Evolutionary conservation across 108 stramenopile species (phyloP).

Genomic region (Fragilariopsis cylindrus): DNA sequence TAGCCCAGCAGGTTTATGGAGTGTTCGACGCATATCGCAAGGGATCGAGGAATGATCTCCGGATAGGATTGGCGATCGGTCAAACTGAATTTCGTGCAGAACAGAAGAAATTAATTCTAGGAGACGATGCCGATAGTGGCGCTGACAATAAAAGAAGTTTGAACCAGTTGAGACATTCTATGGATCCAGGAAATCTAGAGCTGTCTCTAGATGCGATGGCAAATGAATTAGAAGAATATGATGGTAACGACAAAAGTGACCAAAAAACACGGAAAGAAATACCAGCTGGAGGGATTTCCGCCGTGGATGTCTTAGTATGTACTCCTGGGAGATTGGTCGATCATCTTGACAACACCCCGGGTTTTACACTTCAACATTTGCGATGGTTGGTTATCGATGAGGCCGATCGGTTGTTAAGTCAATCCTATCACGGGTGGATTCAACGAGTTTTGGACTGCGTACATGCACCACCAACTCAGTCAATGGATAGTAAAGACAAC

Average conservation of each 20-base stretch:
- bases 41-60: conserved; percentile 60
- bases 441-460: conserved; percentile 68
- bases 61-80: conserved; percentile 89
- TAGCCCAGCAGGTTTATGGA: conserved; percentile 85
- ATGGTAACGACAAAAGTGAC: neutral
- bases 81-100: conserved; percentile 75
- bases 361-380: conserved; percentile 92
- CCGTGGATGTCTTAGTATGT: conserved; percentile 92
- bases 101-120: conserved; percentile 56
- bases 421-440: conserved; percentile 94
- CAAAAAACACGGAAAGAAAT: conserved; percentile 8
- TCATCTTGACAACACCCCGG: conserved; percentile 90
- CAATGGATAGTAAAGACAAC: neutral
- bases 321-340: conserved; percentile 94
- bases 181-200: conserved; percentile 45
- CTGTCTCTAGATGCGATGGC: conserved; percentile 31
- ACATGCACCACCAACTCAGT: conserved; percentile 24
- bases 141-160: conserved; percentile 4
- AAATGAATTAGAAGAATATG: conserved; percentile 9
- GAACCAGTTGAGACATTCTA: conserved; percentile 23
- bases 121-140: conserved; percentile 11
- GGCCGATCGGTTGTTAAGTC: conserved; percentile 91
- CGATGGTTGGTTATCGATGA: conserved; percentile 93
- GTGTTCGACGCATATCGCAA: conserved; percentile 80
- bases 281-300: conserved; percentile 36